Conservation (phyloP, 306 rosid genomes). For the Vigna angularis region DNA sequence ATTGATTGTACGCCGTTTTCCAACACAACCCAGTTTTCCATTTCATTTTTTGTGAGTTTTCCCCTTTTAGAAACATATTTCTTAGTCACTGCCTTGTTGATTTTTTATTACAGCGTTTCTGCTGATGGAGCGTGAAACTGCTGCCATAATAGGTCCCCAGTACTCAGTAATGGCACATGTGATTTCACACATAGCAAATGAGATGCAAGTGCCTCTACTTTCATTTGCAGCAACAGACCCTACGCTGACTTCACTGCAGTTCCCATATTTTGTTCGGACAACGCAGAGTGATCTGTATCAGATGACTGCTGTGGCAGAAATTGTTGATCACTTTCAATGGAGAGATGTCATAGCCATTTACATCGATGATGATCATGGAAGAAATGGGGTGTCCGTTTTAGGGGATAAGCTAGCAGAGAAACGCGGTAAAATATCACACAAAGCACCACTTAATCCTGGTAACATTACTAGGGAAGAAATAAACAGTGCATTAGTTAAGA, state of each 20-base stretch:
- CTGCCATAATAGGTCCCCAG: constrained; percentile 64
- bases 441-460: constrained; percentile 54
- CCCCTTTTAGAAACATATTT: too few species aligned
- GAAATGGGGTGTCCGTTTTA: constrained; percentile 72
- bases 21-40: constrained; percentile 49
- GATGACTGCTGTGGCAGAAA: constrained; percentile 81
- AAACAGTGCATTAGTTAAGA: constrained; percentile 58
- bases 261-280: constrained; percentile 77
- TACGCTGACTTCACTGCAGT: constrained; percentile 72
- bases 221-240: constrained; percentile 78
- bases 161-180: constrained; percentile 59
- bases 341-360: constrained; percentile 74
- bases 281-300: constrained; percentile 69
- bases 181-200: constrained; percentile 58
- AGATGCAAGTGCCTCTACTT: constrained; percentile 58
- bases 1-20: constrained; percentile 51
- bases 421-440: constrained; percentile 70
- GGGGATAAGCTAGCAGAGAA: constrained; percentile 69
- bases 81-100: constrained; percentile 51
- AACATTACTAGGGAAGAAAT: constrained; percentile 47
- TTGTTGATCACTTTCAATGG: constrained; percentile 69
- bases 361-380: constrained; percentile 79
- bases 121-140: constrained; percentile 62
- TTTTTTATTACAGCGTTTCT: not conserved
- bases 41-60: too few species aligned